These are phyloP conservation scores for Colletotrichum navitas DNA, from an alignment of 2,329 filamentous ascomycete genomes.

Conservation along the genomic window DNA sequence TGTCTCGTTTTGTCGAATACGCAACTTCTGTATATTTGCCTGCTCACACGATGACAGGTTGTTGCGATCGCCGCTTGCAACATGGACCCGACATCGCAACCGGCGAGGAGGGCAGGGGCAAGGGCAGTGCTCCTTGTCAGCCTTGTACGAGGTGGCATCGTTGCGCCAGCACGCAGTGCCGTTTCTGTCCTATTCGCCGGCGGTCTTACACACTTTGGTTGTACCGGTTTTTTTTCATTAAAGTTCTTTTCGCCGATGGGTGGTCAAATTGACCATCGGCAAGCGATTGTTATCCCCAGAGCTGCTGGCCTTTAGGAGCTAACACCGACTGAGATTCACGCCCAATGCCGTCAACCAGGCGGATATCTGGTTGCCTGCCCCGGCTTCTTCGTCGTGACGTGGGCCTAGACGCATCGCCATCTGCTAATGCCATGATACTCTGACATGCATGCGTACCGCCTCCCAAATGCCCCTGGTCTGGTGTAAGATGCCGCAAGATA, in stretches of 20 bases:
- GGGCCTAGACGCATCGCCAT: slow-evolving; percentile 4
- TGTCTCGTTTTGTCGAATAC: neutral
- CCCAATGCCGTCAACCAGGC: neutral
- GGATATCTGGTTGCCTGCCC: neutral
- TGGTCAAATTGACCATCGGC: neutral
- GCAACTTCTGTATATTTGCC: slow-evolving; percentile 13
- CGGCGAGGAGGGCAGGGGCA: no score
- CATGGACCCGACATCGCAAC: neutral
- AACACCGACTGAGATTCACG: neutral
- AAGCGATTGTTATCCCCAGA: neutral
- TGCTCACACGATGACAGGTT: slow-evolving; percentile 29
- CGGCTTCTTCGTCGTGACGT: slow-evolving; percentile 28
- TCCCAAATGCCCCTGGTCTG: slow-evolving; percentile 2
- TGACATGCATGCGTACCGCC: slow-evolving; percentile 34
- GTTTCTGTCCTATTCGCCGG: slow-evolving; percentile 14
- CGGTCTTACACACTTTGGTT: slow-evolving; percentile 5
- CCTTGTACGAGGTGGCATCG: neutral
- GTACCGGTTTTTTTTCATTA: neutral
- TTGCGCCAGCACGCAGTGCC: slow-evolving; percentile 20
- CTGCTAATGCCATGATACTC: slow-evolving; percentile 37
- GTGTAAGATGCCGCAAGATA: slow-evolving; percentile 8
- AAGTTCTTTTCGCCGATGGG: neutral
- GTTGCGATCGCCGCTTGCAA: slow-evolving; percentile 13
- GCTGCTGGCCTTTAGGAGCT: neutral
- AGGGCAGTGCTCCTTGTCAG: neutral